Conservation (phyloP, 805 yeast genomes). For the Nakazawaea molendinolei region DNA sequence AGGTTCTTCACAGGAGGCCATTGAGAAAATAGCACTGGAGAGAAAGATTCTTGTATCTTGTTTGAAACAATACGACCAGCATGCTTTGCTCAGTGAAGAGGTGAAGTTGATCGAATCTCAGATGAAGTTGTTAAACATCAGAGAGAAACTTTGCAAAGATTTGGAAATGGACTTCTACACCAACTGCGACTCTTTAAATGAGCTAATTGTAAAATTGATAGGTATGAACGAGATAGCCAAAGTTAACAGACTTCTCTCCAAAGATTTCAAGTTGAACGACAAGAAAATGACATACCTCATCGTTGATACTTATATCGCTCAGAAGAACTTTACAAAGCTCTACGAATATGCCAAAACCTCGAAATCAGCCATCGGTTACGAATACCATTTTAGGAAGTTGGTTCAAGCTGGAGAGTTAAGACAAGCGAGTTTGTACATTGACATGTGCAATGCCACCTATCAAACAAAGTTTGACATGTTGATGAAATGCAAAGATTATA, state of each 20-base stretch:
- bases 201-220: constrained; percentile 41
- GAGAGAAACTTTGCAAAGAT: constrained; percentile 36
- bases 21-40: constrained; percentile 16
- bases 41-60: constrained; percentile 22
- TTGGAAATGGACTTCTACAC: constrained; percentile 33
- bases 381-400: constrained; percentile 53
- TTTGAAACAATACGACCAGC: constrained; percentile 24
- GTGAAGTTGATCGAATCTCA: constrained; percentile 37
- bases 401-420: constrained; percentile 45
- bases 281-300: constrained; percentile 49
- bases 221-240: constrained; percentile 41
- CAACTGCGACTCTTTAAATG: constrained; percentile 32
- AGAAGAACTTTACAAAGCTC: constrained; percentile 49
- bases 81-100: constrained; percentile 26
- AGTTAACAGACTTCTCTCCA: constrained; percentile 37
- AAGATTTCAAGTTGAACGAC: constrained; percentile 51
- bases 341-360: constrained; percentile 42
- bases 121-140: constrained; percentile 33
- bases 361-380: constrained; percentile 69
- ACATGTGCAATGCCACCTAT: constrained; percentile 40
- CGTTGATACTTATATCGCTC: constrained; percentile 38
- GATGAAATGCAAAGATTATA: constrained; percentile 43
- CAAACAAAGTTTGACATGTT: constrained; percentile 44
- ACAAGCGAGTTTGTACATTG: constrained; percentile 56
- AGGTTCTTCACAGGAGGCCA: constrained; percentile 15